These are phyloP conservation scores for Sclerotinia glacialis DNA, from an alignment of 2,329 filamentous ascomycete genomes.

Conservation along the genomic window DNA sequence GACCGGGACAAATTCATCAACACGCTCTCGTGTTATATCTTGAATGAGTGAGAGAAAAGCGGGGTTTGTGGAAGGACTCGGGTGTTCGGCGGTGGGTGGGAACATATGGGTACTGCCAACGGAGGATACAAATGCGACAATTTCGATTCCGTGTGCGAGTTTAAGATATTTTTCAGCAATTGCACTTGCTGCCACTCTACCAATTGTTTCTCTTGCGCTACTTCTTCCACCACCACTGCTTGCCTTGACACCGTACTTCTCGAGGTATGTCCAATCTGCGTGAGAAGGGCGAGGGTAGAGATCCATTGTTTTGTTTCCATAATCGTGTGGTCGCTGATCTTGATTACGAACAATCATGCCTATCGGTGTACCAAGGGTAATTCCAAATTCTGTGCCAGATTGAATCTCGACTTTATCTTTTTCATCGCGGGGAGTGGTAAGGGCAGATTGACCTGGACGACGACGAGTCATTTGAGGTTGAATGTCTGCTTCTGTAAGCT, in stretches of 20 bases:
- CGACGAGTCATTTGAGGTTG: slow-evolving; percentile 92
- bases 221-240: slow-evolving; percentile 85
- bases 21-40: slow-evolving; percentile 67
- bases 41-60: slow-evolving; percentile 73
- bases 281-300: slow-evolving; percentile 86
- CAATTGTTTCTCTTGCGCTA: slow-evolving; percentile 93
- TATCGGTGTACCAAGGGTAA: slow-evolving; percentile 89
- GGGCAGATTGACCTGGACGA: slow-evolving; percentile 81
- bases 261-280: slow-evolving; percentile 94
- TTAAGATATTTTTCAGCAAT: slow-evolving; percentile 91
- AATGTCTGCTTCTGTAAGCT: slow-evolving; percentile 80
- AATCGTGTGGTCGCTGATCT: slow-evolving; percentile 90
- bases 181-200: slow-evolving; percentile 83
- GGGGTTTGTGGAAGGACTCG: slow-evolving; percentile 70
- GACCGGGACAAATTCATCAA: slow-evolving; percentile 82
- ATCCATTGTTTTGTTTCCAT: slow-evolving; percentile 86
- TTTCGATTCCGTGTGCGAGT: slow-evolving; percentile 80
- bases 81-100: slow-evolving; percentile 65
- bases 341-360: slow-evolving; percentile 84
- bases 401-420: slow-evolving; percentile 90
- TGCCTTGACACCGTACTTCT: slow-evolving; percentile 95
- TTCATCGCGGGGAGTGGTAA: slow-evolving; percentile 90
- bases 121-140: slow-evolving; percentile 84
- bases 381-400: slow-evolving; percentile 85
- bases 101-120: slow-evolving; percentile 79